A percentile compares a stretch with the other conserved stretches of the same genome.
phyloP scores from a whole-genome alignment of 768 basidiomycete genomes.

The Lactarius indigo region DNA sequence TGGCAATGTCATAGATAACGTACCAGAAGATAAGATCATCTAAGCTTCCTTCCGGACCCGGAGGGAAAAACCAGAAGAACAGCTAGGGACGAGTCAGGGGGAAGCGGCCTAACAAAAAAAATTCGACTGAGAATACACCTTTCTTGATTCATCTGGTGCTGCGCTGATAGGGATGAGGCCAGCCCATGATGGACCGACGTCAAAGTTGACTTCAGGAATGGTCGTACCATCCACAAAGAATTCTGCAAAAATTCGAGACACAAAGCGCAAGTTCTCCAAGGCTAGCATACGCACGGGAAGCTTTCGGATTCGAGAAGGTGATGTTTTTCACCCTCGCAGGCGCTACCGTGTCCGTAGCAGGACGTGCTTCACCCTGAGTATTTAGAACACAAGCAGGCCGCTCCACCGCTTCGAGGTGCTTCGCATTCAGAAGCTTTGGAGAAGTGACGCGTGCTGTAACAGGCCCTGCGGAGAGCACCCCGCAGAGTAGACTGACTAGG shows the following conservation, averaged over 20 bases:
- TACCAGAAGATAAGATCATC: slow-evolving; percentile 79
- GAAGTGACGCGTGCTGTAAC: slow-evolving; percentile 7
- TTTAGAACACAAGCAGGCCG: slow-evolving; percentile 3
- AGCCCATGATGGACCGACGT: slow-evolving; percentile 73
- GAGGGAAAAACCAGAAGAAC: slow-evolving; percentile 85
- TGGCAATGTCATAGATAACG: slow-evolving; percentile 24
- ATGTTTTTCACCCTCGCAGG: slow-evolving; percentile 51
- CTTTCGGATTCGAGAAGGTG: slow-evolving; percentile 65
- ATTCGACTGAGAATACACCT: slow-evolving; percentile 40
- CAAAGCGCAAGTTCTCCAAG: neutral
- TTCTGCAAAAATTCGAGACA: slow-evolving; percentile 36
- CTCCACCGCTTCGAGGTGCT: slow-evolving; percentile 9
- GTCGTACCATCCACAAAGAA: slow-evolving; percentile 65
- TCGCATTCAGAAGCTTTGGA: neutral
- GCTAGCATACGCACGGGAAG: slow-evolving; percentile 45
- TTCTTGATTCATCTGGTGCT: slow-evolving; percentile 57
- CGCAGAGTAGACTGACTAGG: slow-evolving; percentile 2
- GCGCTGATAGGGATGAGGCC: slow-evolving; percentile 70
- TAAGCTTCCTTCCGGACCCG: slow-evolving; percentile 63
- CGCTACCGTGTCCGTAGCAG: neutral
- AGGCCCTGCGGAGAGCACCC: neutral
- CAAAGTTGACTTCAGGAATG: slow-evolving; percentile 68
- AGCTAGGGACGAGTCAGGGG: slow-evolving; percentile 40
- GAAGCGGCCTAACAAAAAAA: neutral
- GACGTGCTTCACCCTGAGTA: neutral